These are phyloP conservation scores for Torrubiella hemipterigena DNA, from an alignment of 2,329 filamentous ascomycete genomes.

Conservation along the genomic window DNA sequence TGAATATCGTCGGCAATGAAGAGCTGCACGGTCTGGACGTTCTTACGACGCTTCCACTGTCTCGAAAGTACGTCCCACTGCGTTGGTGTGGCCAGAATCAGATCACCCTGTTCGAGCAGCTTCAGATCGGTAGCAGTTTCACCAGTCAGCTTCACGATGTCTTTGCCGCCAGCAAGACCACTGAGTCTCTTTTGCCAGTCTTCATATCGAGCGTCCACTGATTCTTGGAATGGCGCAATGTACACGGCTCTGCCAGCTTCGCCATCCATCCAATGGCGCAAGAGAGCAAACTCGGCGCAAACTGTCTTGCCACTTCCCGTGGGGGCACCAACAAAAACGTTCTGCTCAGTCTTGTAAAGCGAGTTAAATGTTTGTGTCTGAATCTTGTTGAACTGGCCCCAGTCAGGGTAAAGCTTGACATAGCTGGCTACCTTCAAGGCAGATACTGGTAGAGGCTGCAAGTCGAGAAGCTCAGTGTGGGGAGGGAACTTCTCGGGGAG, in stretches of 20 bases:
- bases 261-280: conserved; percentile 65
- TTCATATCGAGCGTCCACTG: conserved; percentile 68
- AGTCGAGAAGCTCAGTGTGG: conserved; percentile 81
- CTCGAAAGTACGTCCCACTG: conserved; percentile 96
- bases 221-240: conserved; percentile 86
- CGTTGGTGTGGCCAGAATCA: conserved; percentile 81
- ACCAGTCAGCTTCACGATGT: conserved; percentile 84
- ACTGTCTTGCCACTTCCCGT: conserved; percentile 95
- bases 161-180: conserved; percentile 67
- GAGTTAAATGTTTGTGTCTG: conserved; percentile 97
- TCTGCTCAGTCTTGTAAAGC: conserved; percentile 81
- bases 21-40: conserved; percentile 77
- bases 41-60: conserved; percentile 94
- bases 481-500: conserved; percentile 92
- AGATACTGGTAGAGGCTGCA: conserved; percentile 81
- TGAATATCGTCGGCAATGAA: conserved; percentile 95
- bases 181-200: conserved; percentile 77
- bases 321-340: conserved; percentile 84
- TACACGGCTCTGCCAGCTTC: conserved; percentile 70
- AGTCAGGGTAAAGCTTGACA: conserved; percentile 67
- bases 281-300: conserved; percentile 85
- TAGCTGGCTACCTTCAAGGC: conserved; percentile 82
- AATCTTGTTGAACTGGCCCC: conserved; percentile 89
- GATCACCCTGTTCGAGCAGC: conserved; percentile 72
- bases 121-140: conserved; percentile 87